Evolutionary conservation across 2,329 filamentous ascomycete species (phyloP).

Genomic region (Monilinia fructigena): DNA sequence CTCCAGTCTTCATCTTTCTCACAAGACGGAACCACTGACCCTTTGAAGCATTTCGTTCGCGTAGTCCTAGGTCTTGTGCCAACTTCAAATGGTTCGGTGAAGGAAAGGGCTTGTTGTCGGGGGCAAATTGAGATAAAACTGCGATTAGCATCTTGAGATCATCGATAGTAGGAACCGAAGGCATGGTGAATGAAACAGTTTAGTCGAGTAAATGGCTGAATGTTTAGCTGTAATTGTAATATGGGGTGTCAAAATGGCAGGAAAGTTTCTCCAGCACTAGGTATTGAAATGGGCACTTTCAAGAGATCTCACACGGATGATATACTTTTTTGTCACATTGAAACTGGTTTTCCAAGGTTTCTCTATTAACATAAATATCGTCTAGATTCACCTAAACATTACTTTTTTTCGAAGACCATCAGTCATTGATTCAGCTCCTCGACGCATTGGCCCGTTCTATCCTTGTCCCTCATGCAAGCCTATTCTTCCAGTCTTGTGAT

Average conservation of each 20-base stretch:
- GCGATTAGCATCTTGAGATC: slow-evolving; percentile 5
- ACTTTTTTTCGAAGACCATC: background rate
- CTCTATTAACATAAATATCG: background rate
- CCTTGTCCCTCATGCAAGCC: background rate
- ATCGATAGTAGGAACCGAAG: background rate
- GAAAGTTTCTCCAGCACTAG: background rate
- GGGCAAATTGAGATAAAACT: background rate
- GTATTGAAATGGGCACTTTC: too few species aligned
- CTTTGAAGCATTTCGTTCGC: background rate
- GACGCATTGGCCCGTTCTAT: background rate
- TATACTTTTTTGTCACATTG: background rate
- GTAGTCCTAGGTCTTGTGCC: background rate
- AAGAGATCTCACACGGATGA: background rate
- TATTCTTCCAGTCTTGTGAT: background rate
- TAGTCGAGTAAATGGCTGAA: background rate
- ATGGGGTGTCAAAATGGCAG: background rate
- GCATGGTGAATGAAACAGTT: background rate
- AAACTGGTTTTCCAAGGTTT: background rate
- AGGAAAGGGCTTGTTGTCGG: background rate
- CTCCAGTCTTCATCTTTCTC: background rate
- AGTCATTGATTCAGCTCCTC: background rate
- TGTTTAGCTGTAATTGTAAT: background rate
- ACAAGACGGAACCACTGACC: background rate
- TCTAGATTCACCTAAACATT: background rate
- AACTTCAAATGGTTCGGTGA: background rate